Base-by-base conservation (phyloP, 2,329 filamentous ascomycete species). In the Claviceps pazoutovae region DNA sequence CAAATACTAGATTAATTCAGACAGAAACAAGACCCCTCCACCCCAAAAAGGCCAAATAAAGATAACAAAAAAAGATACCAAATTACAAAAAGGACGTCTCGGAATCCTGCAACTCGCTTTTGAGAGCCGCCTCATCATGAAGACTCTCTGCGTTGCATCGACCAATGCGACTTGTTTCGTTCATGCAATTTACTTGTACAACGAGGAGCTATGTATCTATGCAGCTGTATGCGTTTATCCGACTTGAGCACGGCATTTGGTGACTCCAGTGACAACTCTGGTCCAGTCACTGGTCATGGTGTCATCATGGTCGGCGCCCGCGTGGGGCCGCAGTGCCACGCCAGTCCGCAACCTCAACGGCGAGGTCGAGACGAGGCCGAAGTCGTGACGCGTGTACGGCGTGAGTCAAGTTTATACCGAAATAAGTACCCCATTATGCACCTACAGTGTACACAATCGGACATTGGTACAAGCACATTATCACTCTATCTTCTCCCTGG, bases 311-410 rank as follows among this genome's bases (percentile, higher is more conserved):
- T 13, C 19, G 5, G 19, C 16, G 41, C 21, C 41, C 11, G 19
- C 41, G 17, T 21, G 17, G 38, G 38, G 16, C 38, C 7, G n/a
- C 38, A n/a, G 14, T 14, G 13, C 44, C 14, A 11, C 19, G 21
- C 34, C 19, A 14, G 38, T 47, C n/a, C 17, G 21, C 43, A 21
- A 34, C 50, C 36, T 26, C 39, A 44, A 50, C 49, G 50, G 50
- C 53, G 49, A 55, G 48, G 34, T 19, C 13, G 38, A 46, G 14
- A n/a, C 46, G n/a, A 49, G 51, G 46, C 50, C 45, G 26, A 56
- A 21, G 34, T 48, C 48, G 48, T 52, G 50, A 34, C 30, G 48
- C 52, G 45, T 37, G 19, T 19, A 19, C 19, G 19, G 19, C 2
- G 9, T 46, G 43, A 46, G 49, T 46, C 46, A 30, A 38, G 23